Conservation (phyloP, 2,329 filamentous ascomycete genomes). For the Pseudogymnoascus sp. region DNA sequence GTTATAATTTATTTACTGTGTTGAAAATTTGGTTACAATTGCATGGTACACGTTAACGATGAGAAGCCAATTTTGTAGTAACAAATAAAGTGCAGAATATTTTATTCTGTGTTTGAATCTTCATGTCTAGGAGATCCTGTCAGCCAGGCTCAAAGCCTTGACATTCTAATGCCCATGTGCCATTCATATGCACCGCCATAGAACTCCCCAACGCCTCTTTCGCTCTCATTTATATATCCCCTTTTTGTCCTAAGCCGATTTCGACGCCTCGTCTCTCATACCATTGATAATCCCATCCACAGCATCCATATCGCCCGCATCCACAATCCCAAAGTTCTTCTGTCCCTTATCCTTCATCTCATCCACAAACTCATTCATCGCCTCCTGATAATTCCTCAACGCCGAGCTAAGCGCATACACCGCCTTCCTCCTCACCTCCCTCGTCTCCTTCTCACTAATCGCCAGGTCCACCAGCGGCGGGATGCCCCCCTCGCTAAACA, state of each 20-base stretch:
- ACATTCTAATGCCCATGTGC: neutral
- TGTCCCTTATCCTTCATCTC: slow-evolving; percentile 53
- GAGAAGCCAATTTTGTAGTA: neutral
- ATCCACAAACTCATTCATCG: slow-evolving; percentile 60
- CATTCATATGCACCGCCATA: slow-evolving; percentile 2
- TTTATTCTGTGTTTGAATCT: neutral
- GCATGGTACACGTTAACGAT: neutral
- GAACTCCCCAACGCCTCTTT: neutral
- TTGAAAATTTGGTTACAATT: neutral
- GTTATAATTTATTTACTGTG: neutral
- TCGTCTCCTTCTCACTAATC: slow-evolving; percentile 50
- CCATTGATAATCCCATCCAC: slow-evolving; percentile 68
- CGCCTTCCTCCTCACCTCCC: slow-evolving; percentile 73
- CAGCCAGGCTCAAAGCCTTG: neutral
- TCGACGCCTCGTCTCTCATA: slow-evolving; percentile 46
- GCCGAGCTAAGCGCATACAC: slow-evolving; percentile 81
- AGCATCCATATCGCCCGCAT: slow-evolving; percentile 80
- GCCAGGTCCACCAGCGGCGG: slow-evolving; percentile 61
- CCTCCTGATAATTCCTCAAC: slow-evolving; percentile 83
- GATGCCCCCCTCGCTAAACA: slow-evolving; percentile 58
- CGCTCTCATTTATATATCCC: neutral
- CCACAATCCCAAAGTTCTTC: slow-evolving; percentile 50
- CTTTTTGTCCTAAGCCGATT: neutral
- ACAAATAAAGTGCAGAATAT: neutral
- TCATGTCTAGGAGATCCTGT: neutral